These are phyloP conservation scores for Turritis glabra DNA, from an alignment of 345 rosid species.

Conservation along the genomic window DNA sequence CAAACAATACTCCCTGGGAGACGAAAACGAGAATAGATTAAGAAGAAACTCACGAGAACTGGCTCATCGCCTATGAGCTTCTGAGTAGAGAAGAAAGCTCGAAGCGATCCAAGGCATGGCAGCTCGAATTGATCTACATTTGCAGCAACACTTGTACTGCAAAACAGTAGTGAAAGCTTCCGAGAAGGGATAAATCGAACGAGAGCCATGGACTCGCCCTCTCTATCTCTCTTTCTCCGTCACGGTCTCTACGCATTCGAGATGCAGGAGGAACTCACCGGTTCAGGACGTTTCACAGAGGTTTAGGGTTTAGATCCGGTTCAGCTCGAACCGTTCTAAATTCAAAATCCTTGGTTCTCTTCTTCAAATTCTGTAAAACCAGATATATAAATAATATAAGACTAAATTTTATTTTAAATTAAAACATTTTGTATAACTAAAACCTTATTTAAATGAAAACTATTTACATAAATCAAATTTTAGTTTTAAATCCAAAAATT, in stretches of 20 bases:
- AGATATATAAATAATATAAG: too few relatives aligned
- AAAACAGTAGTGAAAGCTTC: neutral
- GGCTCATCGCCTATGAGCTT: conserved; percentile 64
- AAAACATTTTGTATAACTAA: too few relatives aligned
- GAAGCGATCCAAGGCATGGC: conserved; percentile 33
- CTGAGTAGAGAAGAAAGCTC: conserved; percentile 59
- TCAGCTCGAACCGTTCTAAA: neutral
- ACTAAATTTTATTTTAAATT: too few relatives aligned
- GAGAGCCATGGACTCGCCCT: conserved; percentile 26
- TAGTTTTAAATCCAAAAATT: too few relatives aligned
- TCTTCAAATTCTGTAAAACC: neutral
- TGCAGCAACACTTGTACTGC: neutral
- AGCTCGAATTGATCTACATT: conserved; percentile 40
- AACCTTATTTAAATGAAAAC: too few relatives aligned
- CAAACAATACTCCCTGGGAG: too few relatives aligned
- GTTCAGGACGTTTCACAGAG: conserved; percentile 28
- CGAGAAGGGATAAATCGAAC: conserved; percentile 15
- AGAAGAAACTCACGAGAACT: conserved; percentile 57
- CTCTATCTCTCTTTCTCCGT: neutral
- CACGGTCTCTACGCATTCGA: neutral
- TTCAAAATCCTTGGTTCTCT: neutral
- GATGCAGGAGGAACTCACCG: conserved; percentile 15
- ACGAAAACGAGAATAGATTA: too few relatives aligned
- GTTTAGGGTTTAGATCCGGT: conserved; percentile 40
- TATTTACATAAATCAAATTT: too few relatives aligned